Base-by-base conservation (phyloP, 1,139 yeast species). In the Diutina scorzettiae region DNA sequence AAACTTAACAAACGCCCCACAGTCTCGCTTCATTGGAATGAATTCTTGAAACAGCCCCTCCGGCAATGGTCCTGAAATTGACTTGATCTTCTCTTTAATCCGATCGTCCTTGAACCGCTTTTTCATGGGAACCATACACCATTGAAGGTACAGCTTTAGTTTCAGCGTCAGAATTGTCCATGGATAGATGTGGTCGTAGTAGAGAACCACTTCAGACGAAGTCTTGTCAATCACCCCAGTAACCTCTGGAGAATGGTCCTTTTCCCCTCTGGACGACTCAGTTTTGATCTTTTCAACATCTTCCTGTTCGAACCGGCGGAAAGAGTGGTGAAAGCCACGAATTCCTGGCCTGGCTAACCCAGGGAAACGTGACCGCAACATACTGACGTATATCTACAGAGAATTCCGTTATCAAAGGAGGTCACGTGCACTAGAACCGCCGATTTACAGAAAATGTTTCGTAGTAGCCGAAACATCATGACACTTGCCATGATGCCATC, bases 1-100 rank as follows among this genome's bases (percentile, higher is more conserved):
- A 52, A 81, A 82, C 49, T 81, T 81, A 28, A 84, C 91, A 66
- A 91, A 89, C 0, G 87, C 96, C 37, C 97, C 97, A 43, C 96
- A 95, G 54, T 91, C 98, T 48, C 95, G 63, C 46, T 62, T 71
- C 45, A 83, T 68, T 0, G 95, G 83, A 14, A 86, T 79, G 29
- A 84, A 66, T 34, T 63, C 70, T 4, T 56, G 49, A 32, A 66
- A 57, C 5, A 62, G 55, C 2, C 51, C 58, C 4, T 46, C 49
- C 21, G 63, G 63, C 14, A 74, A 62, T 1, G 71, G 69, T 27
- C 46, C 29, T 24, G 66, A 54, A 4, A 64, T 42, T 2, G 49
- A 29, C 32, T 49, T 42, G 1, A 67, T 57, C 32, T 48, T 50
- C 1, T 55, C 48, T 39, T 52, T 50, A 31, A 63, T 49, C 17